Evolutionary conservation across 805 yeast species (phyloP).

Genomic region (Metschnikowia anglica): DNA sequence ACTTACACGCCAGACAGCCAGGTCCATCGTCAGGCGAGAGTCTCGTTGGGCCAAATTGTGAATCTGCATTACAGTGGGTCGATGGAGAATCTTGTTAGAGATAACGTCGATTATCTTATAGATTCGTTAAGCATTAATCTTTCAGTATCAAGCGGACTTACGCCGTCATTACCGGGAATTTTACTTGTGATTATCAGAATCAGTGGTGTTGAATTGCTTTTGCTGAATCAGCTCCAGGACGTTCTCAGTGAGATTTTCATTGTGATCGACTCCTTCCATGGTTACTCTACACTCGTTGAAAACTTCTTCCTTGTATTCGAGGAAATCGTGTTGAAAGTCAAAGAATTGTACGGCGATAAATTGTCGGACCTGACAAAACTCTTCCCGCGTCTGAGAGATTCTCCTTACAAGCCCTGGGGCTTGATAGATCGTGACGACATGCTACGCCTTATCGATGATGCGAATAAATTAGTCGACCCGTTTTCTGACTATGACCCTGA

Average conservation of each 20-base stretch:
- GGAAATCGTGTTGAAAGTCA: slow-evolving; percentile 52
- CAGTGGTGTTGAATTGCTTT: slow-evolving; percentile 64
- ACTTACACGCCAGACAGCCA: slow-evolving; percentile 50
- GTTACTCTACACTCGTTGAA: slow-evolving; percentile 67
- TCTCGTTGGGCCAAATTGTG: slow-evolving; percentile 46
- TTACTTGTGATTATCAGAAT: slow-evolving; percentile 66
- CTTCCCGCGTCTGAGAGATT: not conserved
- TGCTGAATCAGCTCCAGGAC: slow-evolving; percentile 61
- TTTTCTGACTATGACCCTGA: slow-evolving; percentile 32
- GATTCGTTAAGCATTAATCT: slow-evolving; percentile 74
- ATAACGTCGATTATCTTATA: slow-evolving; percentile 76
- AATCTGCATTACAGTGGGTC: slow-evolving; percentile 54
- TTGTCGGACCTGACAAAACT: slow-evolving; percentile 8
- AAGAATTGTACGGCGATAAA: slow-evolving; percentile 28
- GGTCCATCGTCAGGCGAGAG: slow-evolving; percentile 56
- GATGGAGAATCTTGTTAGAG: slow-evolving; percentile 52
- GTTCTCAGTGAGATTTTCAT: slow-evolving; percentile 72
- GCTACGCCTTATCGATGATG: slow-evolving; percentile 41
- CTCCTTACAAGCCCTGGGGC: slow-evolving; percentile 58
- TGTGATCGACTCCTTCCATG: slow-evolving; percentile 80
- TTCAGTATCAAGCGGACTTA: slow-evolving; percentile 61
- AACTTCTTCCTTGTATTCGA: slow-evolving; percentile 73
- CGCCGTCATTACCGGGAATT: slow-evolving; percentile 72
- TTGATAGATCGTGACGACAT: slow-evolving; percentile 46
- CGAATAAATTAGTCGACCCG: slow-evolving; percentile 30